Evolutionary conservation across 108 stramenopile genomes (phyloP).

Genomic region (Skeletonema tropicum): DNA sequence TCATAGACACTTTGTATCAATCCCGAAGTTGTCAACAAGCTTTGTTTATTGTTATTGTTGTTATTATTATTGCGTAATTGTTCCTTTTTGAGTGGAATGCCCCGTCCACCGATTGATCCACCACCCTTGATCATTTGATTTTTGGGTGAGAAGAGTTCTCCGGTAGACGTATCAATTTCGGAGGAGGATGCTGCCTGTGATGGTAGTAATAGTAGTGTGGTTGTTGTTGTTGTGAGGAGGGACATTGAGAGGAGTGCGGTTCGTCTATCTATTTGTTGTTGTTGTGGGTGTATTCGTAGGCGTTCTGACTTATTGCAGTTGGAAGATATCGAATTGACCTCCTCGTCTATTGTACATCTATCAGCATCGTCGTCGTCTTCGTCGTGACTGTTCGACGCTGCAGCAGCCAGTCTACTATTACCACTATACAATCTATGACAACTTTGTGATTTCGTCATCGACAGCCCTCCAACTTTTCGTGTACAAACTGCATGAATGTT

Average conservation of each 20-base stretch:
- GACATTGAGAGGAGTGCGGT: constrained; percentile 12
- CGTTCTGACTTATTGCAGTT: too few species aligned
- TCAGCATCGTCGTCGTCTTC: background rate
- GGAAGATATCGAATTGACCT: background rate
- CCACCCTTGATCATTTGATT: constrained; percentile 67
- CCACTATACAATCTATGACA: background rate
- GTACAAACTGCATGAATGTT: background rate
- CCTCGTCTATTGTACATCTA: background rate
- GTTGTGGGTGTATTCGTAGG: too few species aligned
- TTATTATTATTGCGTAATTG: too few species aligned
- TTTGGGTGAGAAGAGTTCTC: constrained; percentile 69
- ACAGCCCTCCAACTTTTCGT: background rate
- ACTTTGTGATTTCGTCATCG: background rate
- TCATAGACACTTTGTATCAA: constrained; percentile 82
- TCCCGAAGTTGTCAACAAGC: constrained; percentile 33
- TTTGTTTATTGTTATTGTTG: background rate
- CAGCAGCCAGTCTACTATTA: background rate
- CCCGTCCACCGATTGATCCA: constrained; percentile 54
- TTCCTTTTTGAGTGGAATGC: constrained; percentile 30
- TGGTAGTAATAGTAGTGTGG: background rate
- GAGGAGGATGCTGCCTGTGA: constrained; percentile 21
- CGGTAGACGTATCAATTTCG: constrained; percentile 62
- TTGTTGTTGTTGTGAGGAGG: background rate
- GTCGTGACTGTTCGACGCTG: background rate
- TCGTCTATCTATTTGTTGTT: constrained; percentile 16